Percentiles rank a stretch among this genome's conserved stretches.
phyloP scores from a whole-genome alignment of 257 asterid species.

The Jacaranda copaia region DNA sequence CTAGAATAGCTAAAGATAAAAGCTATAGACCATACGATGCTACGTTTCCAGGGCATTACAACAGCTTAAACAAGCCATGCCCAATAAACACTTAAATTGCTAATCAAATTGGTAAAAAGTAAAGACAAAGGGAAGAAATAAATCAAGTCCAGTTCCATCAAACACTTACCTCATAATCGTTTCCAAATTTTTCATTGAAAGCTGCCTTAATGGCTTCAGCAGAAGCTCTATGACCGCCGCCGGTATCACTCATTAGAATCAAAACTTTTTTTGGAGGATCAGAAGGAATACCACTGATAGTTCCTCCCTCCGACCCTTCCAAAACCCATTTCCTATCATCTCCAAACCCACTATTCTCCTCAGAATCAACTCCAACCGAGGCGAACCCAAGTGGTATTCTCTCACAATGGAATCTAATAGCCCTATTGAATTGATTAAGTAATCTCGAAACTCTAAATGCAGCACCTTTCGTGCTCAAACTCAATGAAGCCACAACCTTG shows the following conservation, averaged over 20 bases:
- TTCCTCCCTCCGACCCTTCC: conserved; percentile 58
- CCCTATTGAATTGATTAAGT: conserved; percentile 69
- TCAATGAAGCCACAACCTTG: conserved; percentile 62
- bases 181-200: conserved; percentile 82
- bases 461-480: conserved; percentile 64
- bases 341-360: conserved; percentile 58
- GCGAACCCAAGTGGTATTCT: conserved; percentile 86
- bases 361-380: conserved; percentile 56
- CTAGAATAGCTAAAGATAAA: no score
- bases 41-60: no score
- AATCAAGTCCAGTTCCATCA: conserved; percentile 8
- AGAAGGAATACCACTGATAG: conserved; percentile 46
- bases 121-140: conserved; percentile 14
- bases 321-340: conserved; percentile 62
- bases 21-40: no score
- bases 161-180: conserved; percentile 80
- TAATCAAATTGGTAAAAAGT: conserved; percentile 3
- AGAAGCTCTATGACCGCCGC: conserved; percentile 99
- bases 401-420: conserved; percentile 81
- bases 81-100: background rate
- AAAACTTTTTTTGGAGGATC: conserved; percentile 73
- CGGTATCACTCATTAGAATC: conserved; percentile 98
- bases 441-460: conserved; percentile 62
- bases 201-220: conserved; percentile 99
- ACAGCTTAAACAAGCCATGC: background rate